Base-by-base conservation (phyloP, 1,284 basidiomycete genomes). In the Leccinum proximum region DNA sequence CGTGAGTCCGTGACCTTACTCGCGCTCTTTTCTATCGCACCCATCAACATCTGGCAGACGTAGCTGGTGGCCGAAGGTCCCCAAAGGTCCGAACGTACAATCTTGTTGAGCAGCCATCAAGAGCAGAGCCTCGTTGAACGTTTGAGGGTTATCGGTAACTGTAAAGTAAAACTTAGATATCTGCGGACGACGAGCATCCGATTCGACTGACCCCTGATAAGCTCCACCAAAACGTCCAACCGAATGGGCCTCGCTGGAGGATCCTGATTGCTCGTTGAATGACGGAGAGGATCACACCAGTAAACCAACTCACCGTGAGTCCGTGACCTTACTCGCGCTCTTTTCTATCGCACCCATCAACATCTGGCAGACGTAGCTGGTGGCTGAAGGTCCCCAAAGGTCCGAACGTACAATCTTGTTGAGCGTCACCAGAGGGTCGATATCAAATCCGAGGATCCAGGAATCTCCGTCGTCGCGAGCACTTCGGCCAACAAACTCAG, bases 131-230 rank as follows among this genome's bases (percentile, higher is more conserved):
- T 97, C 93, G 70, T 98, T 90, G 79, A 96, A 96, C 0, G 94
- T 97, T 74, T 98, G 94, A 2, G 96, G 96, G 74, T 97, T 98
- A 63, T 88, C 86, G 3, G 94, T 92, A 13, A 88, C 94, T 94
- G 54, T 2, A 65, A 59, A 48, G 50, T 8, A 53, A 22, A 45
- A 30, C 11, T 67, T 63, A 65, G 65, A 54, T 48, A 2, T 18
- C 38, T 26, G 45, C 48, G 16, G 6, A 64, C 60, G 61, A 60
- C 33, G 45, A 62, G 42, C 18, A 14, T 59, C 11, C n/a, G 38
- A 42, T 62, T 61, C 54, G 10, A 74, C 84, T 58, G 70, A 94
- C 92, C 84, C 73, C 94, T 82, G 72, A 97, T 91, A 42, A 96
- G 82, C 69, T 96, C 94, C 37, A 97, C 89, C 33, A 97, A 82